A percentile compares a stretch with the other conserved stretches of the same genome.
phyloP scores from a whole-genome alignment of 768 basidiomycete genomes.

The Naganishia onofrii region DNA sequence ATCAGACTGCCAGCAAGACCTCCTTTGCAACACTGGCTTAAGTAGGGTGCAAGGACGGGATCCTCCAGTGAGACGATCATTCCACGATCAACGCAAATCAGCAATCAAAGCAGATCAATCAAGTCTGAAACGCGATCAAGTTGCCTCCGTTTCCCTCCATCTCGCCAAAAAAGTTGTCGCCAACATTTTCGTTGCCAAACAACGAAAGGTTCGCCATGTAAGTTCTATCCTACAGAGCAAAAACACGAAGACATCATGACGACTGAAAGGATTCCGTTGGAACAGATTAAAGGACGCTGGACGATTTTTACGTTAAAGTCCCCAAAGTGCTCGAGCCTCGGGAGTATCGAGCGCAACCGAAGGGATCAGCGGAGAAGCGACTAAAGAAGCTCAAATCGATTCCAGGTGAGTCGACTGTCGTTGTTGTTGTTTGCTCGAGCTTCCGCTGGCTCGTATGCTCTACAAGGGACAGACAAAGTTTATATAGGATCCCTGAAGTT shows the following conservation, averaged over 20 bases:
- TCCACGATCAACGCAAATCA: no score
- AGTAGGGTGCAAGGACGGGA: background rate
- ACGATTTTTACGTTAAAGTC: background rate
- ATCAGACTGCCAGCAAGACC: background rate
- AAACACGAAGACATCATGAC: background rate
- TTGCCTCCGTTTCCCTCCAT: background rate
- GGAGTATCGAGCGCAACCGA: background rate
- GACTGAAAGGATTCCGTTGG: background rate
- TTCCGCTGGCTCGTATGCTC: background rate
- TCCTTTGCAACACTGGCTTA: background rate
- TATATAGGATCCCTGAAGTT: background rate
- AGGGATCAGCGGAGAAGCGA: background rate
- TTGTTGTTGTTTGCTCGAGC: background rate
- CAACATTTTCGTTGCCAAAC: no score
- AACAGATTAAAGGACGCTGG: conserved; percentile 11
- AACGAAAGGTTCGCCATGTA: background rate
- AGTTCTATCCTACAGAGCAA: background rate
- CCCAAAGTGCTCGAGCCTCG: background rate
- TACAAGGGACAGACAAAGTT: background rate
- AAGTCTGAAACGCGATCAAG: conserved; percentile 21
- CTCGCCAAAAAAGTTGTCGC: no score
- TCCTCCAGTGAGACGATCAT: background rate
- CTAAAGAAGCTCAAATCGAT: background rate
- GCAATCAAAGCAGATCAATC: background rate
- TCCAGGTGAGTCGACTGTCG: background rate